Evolutionary conservation across 1,139 yeast genomes (phyloP), one percentile per base, ranked within the genome.

Genomic region (Sugiyamaella paludigena): DNA sequence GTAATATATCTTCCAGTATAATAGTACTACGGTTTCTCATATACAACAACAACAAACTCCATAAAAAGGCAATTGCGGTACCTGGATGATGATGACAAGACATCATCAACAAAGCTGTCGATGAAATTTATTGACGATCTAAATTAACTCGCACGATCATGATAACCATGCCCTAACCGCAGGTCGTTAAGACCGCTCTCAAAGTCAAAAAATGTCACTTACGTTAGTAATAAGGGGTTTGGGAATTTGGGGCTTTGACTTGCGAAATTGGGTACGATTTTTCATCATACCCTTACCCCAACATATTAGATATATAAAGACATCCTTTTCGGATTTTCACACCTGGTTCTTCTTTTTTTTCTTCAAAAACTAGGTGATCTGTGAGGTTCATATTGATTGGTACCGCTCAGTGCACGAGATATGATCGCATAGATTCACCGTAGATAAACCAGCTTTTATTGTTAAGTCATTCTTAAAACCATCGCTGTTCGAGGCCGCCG

Each of bases 401-500:
- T 40, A 31, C 38, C 38, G 41, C 40, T 33, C 32, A 27, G 46
- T 37, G 39, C 48, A 37, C 50, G 45, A 48, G 43, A 48, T 27
- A 16, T 24, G 32, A 26, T 12, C 33, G 42, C 19, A n/a, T 30
- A 35, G 12, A 24, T 4, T 28, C 13, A 12, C 48, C 47, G 27
- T 24, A 48, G 42, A 36, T 10, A 15, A 33, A 43, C 37, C 32
- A 36, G 36, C 42, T 36, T 12, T 29, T n/a, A 30, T 29, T 42
- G 40, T 42, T 37, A 29, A 42, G 52, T 76, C 86, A 78, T 74
- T 83, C 79, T 78, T 80, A 81, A 81, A 81, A 87, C 95, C 95
- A 87, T 87, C 87, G 95, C 89, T 79, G 84, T 82, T 81, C 68
- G 87, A 85, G 94, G 94, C 83, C 81, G 87, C 87, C 80, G 75